Evolutionary conservation across 805 yeast genomes (phyloP), one percentile per base, ranked within the genome.

Genomic region (Wickerhamomyces rabaulensis): DNA sequence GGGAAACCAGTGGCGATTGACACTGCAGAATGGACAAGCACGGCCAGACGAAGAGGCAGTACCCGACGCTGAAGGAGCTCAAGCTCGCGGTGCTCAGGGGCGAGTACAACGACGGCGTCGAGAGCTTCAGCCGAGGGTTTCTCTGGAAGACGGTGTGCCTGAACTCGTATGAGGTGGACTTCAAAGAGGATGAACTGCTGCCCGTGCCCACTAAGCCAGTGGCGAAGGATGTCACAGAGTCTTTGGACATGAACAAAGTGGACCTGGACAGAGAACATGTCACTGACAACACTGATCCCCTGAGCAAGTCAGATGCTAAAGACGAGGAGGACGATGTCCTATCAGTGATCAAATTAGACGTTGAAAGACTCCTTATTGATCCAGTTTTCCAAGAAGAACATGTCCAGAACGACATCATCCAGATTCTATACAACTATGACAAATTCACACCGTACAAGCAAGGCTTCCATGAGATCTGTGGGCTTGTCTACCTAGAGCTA

Each of bases 391-490:
- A 48, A 12, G 40, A 48, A 6, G 51, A 46, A 1, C 25, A 20
- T 1, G 46, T 49, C 12, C 50, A 55, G 33, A 10, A 39, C 1
- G 63, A 60, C 13, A 51, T 60, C n/a, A 47, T 47, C 1, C 49
- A 57, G 46, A 58, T 60, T 16, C 35, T 60, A 9, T 60, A 50
- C 51, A 60, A 56, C 38, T 59, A 57, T 40, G 42, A 57, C 45
- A 52, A 37, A 17, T 56, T 55, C 41, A 52, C 59, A 0, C 54
- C 61, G 0, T 72, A 72, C 43, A 73, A 75, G 51, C 82, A 76
- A 55, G 82, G 82, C 0, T 65, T 71, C 47, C 82, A 76, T 58
- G 82, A 76, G 54, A 69, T 76, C 17, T 57, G 74, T 50, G 79
- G 80, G 6, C 51, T 76, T 45, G 61, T 76, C 4, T 76, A 71